phyloP scores from a whole-genome alignment of 768 basidiomycete species.

The Leccinum olivaceopallidum region DNA sequence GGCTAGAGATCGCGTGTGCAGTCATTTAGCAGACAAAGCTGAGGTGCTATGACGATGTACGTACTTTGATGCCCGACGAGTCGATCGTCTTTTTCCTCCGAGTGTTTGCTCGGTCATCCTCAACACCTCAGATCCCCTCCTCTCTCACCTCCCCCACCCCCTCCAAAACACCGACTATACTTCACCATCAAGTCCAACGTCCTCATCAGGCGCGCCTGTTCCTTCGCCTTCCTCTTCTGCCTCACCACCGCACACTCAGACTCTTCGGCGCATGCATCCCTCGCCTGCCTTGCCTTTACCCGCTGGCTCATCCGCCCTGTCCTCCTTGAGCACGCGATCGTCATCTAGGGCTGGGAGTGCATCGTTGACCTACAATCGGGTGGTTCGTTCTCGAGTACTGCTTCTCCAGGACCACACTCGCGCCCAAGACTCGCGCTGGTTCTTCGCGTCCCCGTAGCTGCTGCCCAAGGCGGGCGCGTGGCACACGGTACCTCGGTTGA shows the following conservation, averaged over 20 bases:
- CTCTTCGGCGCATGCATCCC: constrained; percentile 53
- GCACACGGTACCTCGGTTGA: constrained; percentile 58
- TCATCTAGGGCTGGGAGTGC: constrained; percentile 72
- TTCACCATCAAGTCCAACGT: constrained; percentile 74
- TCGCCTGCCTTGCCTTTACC: constrained; percentile 73
- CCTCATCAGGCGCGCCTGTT: constrained; percentile 89
- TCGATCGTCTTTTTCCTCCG: constrained; percentile 46
- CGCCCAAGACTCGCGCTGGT: constrained; percentile 59
- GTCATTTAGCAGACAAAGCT: too few species aligned
- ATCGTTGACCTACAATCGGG: constrained; percentile 59
- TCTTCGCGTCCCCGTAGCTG: constrained; percentile 49
- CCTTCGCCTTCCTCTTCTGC: constrained; percentile 37
- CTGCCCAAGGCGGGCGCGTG: constrained; percentile 41
- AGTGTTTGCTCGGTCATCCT: constrained; percentile 71
- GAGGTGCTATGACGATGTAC: constrained; percentile 16
- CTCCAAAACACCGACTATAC: constrained; percentile 56
- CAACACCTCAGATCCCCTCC: constrained; percentile 44
- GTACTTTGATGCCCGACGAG: constrained; percentile 22
- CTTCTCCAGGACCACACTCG: constrained; percentile 47
- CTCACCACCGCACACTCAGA: constrained; percentile 47
- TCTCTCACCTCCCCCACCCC: constrained; percentile 75
- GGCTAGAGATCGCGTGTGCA: too few species aligned
- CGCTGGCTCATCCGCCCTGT: constrained; percentile 88
- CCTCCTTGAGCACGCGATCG: constrained; percentile 63
- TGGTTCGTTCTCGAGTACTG: constrained; percentile 55